A percentile compares a stretch with the other conserved stretches of the same genome.
phyloP scores from a whole-genome alignment of 2,329 filamentous ascomycete species.

The Xenoacremonium recifei region DNA sequence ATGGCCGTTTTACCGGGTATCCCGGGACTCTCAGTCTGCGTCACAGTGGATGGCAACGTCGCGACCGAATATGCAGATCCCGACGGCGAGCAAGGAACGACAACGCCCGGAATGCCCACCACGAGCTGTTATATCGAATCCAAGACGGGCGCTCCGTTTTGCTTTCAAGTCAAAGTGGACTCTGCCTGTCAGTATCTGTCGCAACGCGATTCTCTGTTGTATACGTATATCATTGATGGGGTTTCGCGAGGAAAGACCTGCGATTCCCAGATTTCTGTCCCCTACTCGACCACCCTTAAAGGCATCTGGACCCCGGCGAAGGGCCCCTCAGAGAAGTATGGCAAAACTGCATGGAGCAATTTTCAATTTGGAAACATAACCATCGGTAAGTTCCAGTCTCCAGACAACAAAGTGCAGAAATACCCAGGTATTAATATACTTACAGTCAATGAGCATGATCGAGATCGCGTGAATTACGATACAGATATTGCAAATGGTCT shows the following conservation, averaged over 20 bases:
- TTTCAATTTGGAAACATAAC: too few species aligned
- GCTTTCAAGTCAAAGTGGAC: too few species aligned
- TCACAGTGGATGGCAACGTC: slow-evolving; percentile 15
- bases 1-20: slow-evolving; percentile 21
- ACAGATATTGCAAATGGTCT: too few species aligned
- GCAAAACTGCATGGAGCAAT: too few species aligned
- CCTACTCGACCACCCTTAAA: rapidly evolving
- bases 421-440: too few species aligned
- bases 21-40: slow-evolving; percentile 13
- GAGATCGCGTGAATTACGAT: too few species aligned
- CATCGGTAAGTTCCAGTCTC: too few species aligned
- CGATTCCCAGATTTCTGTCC: not conserved
- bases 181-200: too few species aligned
- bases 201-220: too few species aligned
- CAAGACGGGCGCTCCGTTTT: slow-evolving; percentile 13
- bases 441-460: too few species aligned
- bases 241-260: not conserved
- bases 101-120: rapidly evolving
- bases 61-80: slow-evolving; percentile 19
- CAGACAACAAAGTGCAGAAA: too few species aligned
- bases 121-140: slow-evolving; percentile 24
- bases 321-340: not conserved
- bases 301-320: rapidly evolving
- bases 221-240: not conserved
- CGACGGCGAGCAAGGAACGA: not conserved